Evolutionary conservation across 139 green algal species (phyloP).

Genomic region (Chlamydomonas incerta): DNA sequence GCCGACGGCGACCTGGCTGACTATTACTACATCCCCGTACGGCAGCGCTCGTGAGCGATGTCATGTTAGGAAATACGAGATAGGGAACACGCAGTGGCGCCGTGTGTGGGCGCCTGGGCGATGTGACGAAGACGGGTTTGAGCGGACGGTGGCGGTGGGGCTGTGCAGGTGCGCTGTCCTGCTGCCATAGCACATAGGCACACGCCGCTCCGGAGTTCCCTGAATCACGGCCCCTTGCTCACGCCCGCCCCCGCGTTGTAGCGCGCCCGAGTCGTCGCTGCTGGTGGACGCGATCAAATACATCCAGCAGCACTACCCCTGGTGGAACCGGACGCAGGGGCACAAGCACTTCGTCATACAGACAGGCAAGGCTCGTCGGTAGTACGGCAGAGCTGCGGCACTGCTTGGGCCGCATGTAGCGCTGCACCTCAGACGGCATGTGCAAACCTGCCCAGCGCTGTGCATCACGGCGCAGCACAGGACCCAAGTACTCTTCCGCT

Average conservation of each 20-base stretch:
- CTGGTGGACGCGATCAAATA: constrained; percentile 13
- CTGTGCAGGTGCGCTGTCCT: too few relatives aligned
- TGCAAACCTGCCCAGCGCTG: too few relatives aligned
- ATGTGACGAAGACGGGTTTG: too few relatives aligned
- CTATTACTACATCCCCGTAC: constrained; percentile 49
- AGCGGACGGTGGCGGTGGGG: too few relatives aligned
- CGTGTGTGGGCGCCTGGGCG: too few relatives aligned
- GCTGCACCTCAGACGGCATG: too few relatives aligned
- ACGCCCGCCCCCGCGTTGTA: neutral
- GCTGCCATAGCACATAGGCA: neutral
- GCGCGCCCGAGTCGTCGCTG: neutral
- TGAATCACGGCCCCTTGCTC: neutral
- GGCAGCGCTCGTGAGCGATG: constrained; percentile 19
- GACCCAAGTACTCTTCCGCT: too few relatives aligned
- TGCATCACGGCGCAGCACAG: too few relatives aligned
- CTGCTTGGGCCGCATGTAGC: too few relatives aligned
- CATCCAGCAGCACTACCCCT: constrained; percentile 30
- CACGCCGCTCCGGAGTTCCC: neutral
- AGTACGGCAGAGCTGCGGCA: too few relatives aligned
- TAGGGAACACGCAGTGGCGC: too few relatives aligned
- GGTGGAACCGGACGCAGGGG: constrained; percentile 14
- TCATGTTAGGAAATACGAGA: too few relatives aligned
- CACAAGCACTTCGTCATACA: constrained; percentile 41
- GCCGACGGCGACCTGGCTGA: constrained; percentile 47
- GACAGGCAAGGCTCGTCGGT: constrained; percentile 32